Evolutionary conservation across 2,329 filamentous ascomycete species (phyloP).

Genomic region (Decorospora gaudefroyi): DNA sequence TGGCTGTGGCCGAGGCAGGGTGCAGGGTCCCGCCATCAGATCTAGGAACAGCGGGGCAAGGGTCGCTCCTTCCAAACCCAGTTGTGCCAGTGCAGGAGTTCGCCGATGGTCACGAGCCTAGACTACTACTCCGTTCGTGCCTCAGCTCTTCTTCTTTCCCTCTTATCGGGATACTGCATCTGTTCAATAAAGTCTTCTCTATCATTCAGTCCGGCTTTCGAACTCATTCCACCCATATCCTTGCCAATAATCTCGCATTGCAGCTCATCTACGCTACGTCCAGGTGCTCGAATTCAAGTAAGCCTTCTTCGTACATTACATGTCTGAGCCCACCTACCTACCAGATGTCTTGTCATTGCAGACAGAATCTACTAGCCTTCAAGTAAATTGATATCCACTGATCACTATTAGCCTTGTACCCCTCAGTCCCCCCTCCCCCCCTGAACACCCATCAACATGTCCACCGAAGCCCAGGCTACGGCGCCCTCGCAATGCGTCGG

Average conservation of each 20-base stretch:
- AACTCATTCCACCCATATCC: constrained; percentile 19
- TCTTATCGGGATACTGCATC: constrained; percentile 26
- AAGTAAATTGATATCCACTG: constrained; percentile 2
- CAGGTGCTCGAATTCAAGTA: constrained; percentile 2
- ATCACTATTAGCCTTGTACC: constrained; percentile 9
- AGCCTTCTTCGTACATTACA: constrained; percentile 1
- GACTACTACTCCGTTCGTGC: constrained; percentile 22
- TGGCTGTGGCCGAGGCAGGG: too few relatives aligned
- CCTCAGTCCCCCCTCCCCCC: constrained; percentile 3
- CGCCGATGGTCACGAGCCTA: constrained; percentile 45
- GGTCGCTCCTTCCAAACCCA: constrained; percentile 25
- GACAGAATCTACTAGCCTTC: not conserved
- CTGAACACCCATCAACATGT: constrained; percentile 25
- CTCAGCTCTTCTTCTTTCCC: constrained; percentile 23
- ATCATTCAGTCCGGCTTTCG: constrained; percentile 16
- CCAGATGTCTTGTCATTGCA: too few relatives aligned
- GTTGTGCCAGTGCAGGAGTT: constrained; percentile 27
- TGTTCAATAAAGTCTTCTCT: constrained; percentile 17
- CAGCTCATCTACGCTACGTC: constrained; percentile 5
- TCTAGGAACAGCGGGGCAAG: constrained; percentile 24
- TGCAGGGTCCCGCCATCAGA: constrained; percentile 24
- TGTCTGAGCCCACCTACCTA: too few relatives aligned
- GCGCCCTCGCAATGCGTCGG: constrained; percentile 68
- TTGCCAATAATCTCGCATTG: constrained; percentile 11
- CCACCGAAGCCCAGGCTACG: constrained; percentile 34